phyloP scores from a whole-genome alignment of 2,329 filamentous ascomycete genomes.

The Colletotrichum gigasporum region DNA sequence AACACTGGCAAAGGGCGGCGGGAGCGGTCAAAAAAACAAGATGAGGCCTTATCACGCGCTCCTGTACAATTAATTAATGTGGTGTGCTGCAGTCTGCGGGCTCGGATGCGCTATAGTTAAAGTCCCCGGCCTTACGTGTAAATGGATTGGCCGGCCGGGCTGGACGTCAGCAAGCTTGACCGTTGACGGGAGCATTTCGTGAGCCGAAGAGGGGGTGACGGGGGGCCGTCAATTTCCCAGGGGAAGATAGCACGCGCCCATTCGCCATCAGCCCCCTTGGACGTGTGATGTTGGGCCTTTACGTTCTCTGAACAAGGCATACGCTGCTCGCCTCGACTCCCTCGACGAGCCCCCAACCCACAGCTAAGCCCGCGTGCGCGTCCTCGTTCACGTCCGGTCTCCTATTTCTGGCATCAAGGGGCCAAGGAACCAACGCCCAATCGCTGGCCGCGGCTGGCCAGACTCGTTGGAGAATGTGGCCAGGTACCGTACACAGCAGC shows the following conservation, averaged over 20 bases:
- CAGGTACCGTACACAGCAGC: too few species aligned
- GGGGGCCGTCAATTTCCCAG: conserved; percentile 14
- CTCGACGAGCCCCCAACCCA: too few species aligned
- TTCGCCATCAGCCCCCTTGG: background rate
- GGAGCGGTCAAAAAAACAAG: too few species aligned
- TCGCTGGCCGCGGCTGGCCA: too few species aligned
- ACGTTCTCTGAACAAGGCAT: too few species aligned
- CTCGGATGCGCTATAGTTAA: background rate
- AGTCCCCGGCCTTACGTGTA: background rate
- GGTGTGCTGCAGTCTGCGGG: background rate
- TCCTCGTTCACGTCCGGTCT: too few species aligned
- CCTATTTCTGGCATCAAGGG: too few species aligned
- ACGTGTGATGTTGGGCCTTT: background rate
- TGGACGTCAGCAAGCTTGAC: background rate
- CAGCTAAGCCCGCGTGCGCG: too few species aligned
- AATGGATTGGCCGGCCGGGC: background rate
- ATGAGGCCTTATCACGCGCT: too few species aligned
- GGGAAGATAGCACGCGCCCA: background rate
- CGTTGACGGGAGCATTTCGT: background rate
- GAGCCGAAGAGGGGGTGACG: background rate
- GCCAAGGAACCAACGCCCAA: too few species aligned
- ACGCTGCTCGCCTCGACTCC: too few species aligned
- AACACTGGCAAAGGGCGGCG: background rate
- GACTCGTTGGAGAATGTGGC: too few species aligned
- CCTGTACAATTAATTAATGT: background rate